Evolutionary conservation across 176 grass and related monocot species (phyloP).

Genomic region (Tillandsia leiboldiana): DNA sequence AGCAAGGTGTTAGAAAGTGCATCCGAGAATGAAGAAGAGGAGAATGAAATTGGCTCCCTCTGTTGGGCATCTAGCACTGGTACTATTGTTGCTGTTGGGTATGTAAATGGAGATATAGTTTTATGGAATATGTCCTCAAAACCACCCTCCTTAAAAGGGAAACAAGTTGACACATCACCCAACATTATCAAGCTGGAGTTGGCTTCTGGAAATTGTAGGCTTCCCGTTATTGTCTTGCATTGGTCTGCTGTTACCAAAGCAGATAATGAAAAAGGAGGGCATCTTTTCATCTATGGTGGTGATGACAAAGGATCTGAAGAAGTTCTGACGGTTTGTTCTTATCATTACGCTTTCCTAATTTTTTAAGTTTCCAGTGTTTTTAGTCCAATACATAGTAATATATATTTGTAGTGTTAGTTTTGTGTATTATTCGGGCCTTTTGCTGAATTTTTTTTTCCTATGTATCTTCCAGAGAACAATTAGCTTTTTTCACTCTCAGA

Average conservation of each 20-base stretch:
- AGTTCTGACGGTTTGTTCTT: slow-evolving; percentile 68
- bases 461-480: not conserved
- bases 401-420: not conserved
- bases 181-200: slow-evolving; percentile 78
- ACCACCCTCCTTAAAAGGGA: slow-evolving; percentile 44
- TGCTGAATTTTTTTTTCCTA: slow-evolving; percentile 8
- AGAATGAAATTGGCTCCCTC: slow-evolving; percentile 80
- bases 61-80: slow-evolving; percentile 68
- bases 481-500: not conserved
- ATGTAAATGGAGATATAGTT: slow-evolving; percentile 87
- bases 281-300: slow-evolving; percentile 94
- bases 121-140: slow-evolving; percentile 54
- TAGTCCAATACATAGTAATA: not conserved
- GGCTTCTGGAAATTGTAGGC: slow-evolving; percentile 66
- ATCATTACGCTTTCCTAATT: not conserved
- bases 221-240: slow-evolving; percentile 90
- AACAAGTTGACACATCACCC: slow-evolving; percentile 33
- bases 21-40: slow-evolving; percentile 46
- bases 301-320: slow-evolving; percentile 99
- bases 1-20: slow-evolving; percentile 33
- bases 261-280: slow-evolving; percentile 48
- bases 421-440: not conserved
- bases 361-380: not conserved
- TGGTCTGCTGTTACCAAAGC: slow-evolving; percentile 51
- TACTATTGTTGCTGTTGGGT: slow-evolving; percentile 62